Evolutionary conservation across 495 filamentous ascomycete genomes (phyloP), one percentile per base, ranked within the genome.

Genomic region (Pyronema omphalodes): DNA sequence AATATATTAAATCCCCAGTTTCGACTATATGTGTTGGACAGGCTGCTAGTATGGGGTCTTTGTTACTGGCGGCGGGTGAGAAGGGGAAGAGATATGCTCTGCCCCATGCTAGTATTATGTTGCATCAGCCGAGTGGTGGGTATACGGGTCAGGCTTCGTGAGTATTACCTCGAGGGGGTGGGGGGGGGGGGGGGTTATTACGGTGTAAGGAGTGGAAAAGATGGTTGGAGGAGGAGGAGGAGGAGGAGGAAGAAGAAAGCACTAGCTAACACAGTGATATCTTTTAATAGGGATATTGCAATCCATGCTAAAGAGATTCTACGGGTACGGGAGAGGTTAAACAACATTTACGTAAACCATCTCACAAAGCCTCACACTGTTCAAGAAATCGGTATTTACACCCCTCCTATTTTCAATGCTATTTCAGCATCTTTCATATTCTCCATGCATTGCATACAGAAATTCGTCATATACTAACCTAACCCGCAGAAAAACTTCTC

Each of bases 281-380:
- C 15, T 51, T 14, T 6, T 9, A 15, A 34, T 36, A 76, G 69
- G 14, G 91, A 98, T 67, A 95, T 98, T 58, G 78, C 93, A 35
- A 95, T 95, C 55, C 93, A 98, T 67, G 91, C 91, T 6, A 93
- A 85, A 66, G 91, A 98, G 73, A 98, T 98, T 54, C 72, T 96
- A 68, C 73, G 89, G 51, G 80, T 94, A 46, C 74, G 91, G 57
- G 71, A 79, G 54, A 79, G 88, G 71, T 70, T 96, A 60, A 95
- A 98, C 70, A 72, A 82, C 71, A 93, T 96, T 52, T 94, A 93
- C 58, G 74, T 83, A 68, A 68, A 73, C 56, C 91, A 98, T 70
- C 67, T 98, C 63, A 95, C 84, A 56, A 84, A 80, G 67, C 71
- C 79, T 55, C 69, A 83, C 64, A 75, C 70, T 0, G 70, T 72